phyloP scores from a whole-genome alignment of 148 eudicot genomes.

The Silene conica region DNA sequence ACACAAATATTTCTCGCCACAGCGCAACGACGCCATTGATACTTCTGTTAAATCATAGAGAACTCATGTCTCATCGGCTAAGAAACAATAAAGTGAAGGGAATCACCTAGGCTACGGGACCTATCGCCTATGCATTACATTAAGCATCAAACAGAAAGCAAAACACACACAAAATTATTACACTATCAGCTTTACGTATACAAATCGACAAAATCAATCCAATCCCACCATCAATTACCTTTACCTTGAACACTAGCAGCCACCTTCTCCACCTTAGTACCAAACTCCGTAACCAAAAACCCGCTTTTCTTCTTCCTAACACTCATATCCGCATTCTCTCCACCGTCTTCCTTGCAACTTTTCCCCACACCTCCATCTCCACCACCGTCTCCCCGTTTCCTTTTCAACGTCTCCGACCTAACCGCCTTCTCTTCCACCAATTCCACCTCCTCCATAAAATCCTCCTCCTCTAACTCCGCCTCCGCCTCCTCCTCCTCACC shows the following conservation, averaged over 20 bases:
- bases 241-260: constrained; percentile 38
- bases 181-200: neutral
- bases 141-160: neutral
- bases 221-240: constrained; percentile 39
- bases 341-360: constrained; percentile 9
- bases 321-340: constrained; percentile 16
- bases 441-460: constrained; percentile 17
- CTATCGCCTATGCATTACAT: neutral
- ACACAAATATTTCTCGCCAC: neutral
- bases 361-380: too few relatives aligned
- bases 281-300: constrained; percentile 23
- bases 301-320: constrained; percentile 49
- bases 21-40: neutral
- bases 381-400: constrained; percentile 12
- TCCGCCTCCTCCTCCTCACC: constrained; percentile 29
- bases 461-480: constrained; percentile 20
- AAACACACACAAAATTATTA: neutral
- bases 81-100: neutral
- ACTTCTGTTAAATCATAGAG: neutral
- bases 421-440: constrained; percentile 16
- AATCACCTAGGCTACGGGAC: too few relatives aligned
- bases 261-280: constrained; percentile 29
- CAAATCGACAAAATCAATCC: neutral
- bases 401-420: neutral
- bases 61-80: neutral